A percentile compares a stretch with the other conserved stretches of the same genome.
Conservation (phyloP, 345 rosid species). For the Euphorbia pulcherrima region DNA sequence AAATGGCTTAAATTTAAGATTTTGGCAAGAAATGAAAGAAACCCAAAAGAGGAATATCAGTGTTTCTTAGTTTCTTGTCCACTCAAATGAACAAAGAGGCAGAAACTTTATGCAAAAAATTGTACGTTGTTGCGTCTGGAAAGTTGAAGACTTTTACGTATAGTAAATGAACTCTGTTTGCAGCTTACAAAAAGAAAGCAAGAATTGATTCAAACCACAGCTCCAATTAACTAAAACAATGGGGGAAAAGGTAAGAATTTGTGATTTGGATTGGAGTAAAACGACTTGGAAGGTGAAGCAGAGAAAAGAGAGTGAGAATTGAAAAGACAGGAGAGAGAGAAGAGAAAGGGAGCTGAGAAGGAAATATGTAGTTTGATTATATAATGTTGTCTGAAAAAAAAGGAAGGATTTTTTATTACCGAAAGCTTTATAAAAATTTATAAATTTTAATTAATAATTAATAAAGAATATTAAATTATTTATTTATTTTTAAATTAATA, state of each 20-base stretch:
- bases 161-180: not conserved
- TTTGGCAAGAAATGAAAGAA: constrained; percentile 10
- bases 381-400: constrained; percentile 4
- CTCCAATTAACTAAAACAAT: not conserved
- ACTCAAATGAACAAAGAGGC: not conserved
- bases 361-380: not conserved
- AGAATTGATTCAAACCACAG: constrained; percentile 7
- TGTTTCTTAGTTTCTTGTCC: not conserved
- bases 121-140: constrained; percentile 11
- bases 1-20: constrained; percentile 26
- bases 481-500: no score
- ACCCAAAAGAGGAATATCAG: not conserved
- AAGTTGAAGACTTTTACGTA: constrained; percentile 7
- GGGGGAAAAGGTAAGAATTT: not conserved
- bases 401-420: not conserved
- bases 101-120: constrained; percentile 10
- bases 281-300: not conserved
- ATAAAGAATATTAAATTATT: no score
- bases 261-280: not conserved
- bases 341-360: not conserved
- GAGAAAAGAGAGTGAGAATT: not conserved
- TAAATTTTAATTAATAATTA: no score
- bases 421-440: no score
- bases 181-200: not conserved
- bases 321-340: not conserved